A percentile compares a stretch with the other conserved stretches of the same genome.
These are phyloP conservation scores for Ceratonia siliqua DNA, from an alignment of 306 rosid genomes.

Conservation along the genomic window DNA sequence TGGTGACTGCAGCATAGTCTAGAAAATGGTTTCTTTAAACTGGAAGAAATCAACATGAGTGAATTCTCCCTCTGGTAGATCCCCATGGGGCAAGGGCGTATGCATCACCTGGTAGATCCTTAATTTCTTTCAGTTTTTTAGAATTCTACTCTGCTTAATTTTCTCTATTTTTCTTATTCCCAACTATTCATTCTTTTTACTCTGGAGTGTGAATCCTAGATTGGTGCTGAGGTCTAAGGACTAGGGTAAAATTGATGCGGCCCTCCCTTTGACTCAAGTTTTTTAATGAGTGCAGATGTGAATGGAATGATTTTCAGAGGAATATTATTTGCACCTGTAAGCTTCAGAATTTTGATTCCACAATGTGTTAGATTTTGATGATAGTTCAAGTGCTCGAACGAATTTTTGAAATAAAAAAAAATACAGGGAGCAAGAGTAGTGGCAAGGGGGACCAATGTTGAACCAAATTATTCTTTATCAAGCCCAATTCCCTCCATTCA, in stretches of 20 bases:
- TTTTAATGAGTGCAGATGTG: conserved; percentile 79
- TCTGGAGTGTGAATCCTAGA: conserved; percentile 46
- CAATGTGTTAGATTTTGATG: background rate
- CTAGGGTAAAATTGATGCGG: conserved; percentile 81
- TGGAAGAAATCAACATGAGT: too few relatives aligned
- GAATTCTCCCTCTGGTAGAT: too few relatives aligned
- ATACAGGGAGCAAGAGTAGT: conserved; percentile 60
- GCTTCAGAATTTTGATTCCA: conserved; percentile 23
- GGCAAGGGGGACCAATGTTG: conserved; percentile 38
- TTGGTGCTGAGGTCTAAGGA: conserved; percentile 93
- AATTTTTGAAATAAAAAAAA: conserved; percentile 5
- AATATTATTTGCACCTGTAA: conserved; percentile 86
- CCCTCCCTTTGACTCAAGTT: conserved; percentile 85
- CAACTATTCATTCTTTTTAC: background rate
- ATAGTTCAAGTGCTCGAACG: background rate
- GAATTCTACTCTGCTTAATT: background rate
- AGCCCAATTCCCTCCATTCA: conserved; percentile 35
- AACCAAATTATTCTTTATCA: conserved; percentile 40
- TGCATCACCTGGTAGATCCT: conserved; percentile 49
- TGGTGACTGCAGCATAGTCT: too few relatives aligned
- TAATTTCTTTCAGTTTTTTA: background rate
- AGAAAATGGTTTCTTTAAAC: too few relatives aligned
- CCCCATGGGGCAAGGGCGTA: conserved; percentile 37
- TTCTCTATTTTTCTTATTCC: background rate
- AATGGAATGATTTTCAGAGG: conserved; percentile 79